Evolutionary conservation across 768 basidiomycete species (phyloP).

Genomic region (Boletellus sp.): DNA sequence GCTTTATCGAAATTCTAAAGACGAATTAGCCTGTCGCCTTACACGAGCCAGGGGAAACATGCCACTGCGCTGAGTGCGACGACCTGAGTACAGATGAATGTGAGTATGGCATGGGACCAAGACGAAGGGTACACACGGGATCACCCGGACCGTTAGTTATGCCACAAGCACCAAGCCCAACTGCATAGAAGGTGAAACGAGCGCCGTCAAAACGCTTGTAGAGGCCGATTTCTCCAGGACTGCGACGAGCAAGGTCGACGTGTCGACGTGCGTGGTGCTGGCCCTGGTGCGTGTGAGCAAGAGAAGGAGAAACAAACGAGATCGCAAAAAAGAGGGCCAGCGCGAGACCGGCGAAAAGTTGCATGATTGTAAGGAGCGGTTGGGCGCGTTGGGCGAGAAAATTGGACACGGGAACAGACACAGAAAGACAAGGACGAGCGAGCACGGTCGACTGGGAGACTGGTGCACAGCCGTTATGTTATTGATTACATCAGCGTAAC

Average conservation of each 20-base stretch:
- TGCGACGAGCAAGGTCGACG: constrained; percentile 23
- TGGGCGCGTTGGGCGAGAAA: constrained; percentile 5
- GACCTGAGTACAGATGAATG: constrained; percentile 35
- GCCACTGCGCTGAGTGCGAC: constrained; percentile 43
- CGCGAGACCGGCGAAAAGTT: constrained; percentile 17
- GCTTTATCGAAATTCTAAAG: constrained; percentile 52
- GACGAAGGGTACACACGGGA: constrained; percentile 27
- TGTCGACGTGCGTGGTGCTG: constrained; percentile 24
- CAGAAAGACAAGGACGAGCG: background rate
- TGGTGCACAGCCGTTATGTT: background rate
- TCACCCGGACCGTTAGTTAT: constrained; percentile 25
- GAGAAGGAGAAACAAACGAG: constrained; percentile 14
- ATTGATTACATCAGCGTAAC: constrained; percentile 6
- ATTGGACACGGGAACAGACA: constrained; percentile 4
- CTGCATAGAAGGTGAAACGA: constrained; percentile 39
- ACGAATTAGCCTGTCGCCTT: constrained; percentile 1
- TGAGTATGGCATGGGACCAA: constrained; percentile 3
- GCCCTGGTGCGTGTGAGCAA: constrained; percentile 20
- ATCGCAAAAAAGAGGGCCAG: constrained; percentile 18
- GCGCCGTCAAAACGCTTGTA: constrained; percentile 20
- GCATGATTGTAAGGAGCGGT: constrained; percentile 29
- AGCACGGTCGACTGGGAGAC: background rate
- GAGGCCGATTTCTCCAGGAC: constrained; percentile 20
- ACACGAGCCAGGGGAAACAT: background rate
- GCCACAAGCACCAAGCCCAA: constrained; percentile 45